A percentile compares a stretch with the other conserved stretches of the same genome.
These are phyloP conservation scores for Penicillium crystallinum DNA, from an alignment of 495 filamentous ascomycete species.

Conservation along the genomic window DNA sequence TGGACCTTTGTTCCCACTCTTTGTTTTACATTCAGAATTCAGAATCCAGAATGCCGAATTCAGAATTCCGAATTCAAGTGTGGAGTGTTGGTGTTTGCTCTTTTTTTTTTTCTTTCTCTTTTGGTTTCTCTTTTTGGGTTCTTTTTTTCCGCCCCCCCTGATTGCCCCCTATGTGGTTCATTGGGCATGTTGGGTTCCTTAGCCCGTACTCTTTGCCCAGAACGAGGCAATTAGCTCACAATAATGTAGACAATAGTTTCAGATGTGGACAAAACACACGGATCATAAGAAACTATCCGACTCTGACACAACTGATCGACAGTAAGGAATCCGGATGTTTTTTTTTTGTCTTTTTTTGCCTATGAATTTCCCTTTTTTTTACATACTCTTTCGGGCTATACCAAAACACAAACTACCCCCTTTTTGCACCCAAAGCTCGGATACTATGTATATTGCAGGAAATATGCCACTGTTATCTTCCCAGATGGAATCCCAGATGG, in stretches of 20 bases:
- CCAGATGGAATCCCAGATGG: too few relatives aligned
- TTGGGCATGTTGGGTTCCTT: background rate
- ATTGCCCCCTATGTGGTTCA: background rate
- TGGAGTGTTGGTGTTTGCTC: background rate
- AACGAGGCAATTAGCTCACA: background rate
- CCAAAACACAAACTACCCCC: too few relatives aligned
- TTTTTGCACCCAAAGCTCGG: too few relatives aligned
- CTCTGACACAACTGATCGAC: slow-evolving; percentile 8
- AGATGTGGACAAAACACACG: slow-evolving; percentile 3
- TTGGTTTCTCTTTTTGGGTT: background rate
- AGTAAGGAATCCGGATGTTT: too few relatives aligned
- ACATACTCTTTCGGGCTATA: too few relatives aligned
- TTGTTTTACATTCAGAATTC: slow-evolving; percentile 4
- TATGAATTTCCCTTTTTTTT: too few relatives aligned
- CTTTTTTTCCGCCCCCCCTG: background rate
- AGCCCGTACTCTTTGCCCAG: background rate
- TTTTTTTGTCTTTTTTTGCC: background rate
- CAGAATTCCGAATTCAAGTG: background rate
- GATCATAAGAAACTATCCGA: background rate
- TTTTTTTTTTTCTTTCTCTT: background rate
- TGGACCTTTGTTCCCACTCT: background rate
- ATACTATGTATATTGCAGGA: too few relatives aligned
- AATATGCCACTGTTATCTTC: too few relatives aligned
- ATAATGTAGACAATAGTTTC: slow-evolving; percentile 8
- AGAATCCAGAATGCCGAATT: too few relatives aligned